Base-by-base conservation (phyloP, 805 yeast genomes). In the Kluyveromyces nonfermentans region DNA sequence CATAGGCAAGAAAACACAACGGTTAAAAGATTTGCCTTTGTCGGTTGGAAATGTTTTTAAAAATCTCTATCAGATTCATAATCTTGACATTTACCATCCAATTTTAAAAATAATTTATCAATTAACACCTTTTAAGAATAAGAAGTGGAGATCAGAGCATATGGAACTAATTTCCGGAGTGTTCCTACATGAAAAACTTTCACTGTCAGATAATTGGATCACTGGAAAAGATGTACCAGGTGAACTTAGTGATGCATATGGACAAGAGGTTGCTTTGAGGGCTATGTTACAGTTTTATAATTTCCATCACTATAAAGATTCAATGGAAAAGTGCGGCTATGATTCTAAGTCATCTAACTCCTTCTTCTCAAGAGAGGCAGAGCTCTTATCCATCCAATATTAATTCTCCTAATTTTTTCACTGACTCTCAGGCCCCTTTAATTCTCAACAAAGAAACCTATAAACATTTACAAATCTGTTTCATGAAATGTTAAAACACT, bases 141-240 rank as follows among this genome's bases (percentile, higher is more conserved):
- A 93, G 47, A 88, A 89, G 62, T 90, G 98, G 98, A 80, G 88
- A 53, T 76, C 88, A 12, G 77, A 80, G 49, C 93, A 90, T 59
- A 90, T 93, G 97, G 96, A 89, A 51, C 69, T 93, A 37, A 85
- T 90, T 4, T 86, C 96, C 0, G 80, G 85, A 47, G 88, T 90
- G 2, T 90, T 84, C 55, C 60, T 93, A 21, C 80, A 87, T 56
- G 76, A 85, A 53, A 76, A 78, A 52, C 68, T 88, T 33, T 77
- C 80, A 15, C 62, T 90, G 39, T 73, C 79, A 47, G 98, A 90
- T 58, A 82, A 80, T 48, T 90, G 97, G 97, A 71, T 90, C 22
- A 80, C 80, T 14, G 95, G 95, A 0, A 74, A 77, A 46, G 95
- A 87, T 59, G 68, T 85, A 19, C 82, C 83, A 22, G 80, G 78